Base-by-base conservation (phyloP, 1,284 basidiomycete genomes). In the Cystobasidium pallidum region DNA sequence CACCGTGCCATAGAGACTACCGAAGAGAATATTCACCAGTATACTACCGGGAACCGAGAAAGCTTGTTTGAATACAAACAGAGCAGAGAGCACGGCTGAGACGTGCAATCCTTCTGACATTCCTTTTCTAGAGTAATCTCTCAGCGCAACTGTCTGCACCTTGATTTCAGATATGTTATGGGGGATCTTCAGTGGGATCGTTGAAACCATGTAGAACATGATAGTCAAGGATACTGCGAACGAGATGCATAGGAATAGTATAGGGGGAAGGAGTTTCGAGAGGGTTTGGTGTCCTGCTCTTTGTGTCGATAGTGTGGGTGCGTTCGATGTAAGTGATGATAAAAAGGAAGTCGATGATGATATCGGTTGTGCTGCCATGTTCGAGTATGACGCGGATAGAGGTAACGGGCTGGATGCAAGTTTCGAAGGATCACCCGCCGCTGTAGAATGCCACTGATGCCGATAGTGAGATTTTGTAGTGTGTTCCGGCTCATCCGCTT, bases 61-160 rank as follows among this genome's bases (percentile, higher is more conserved):
- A 39, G 77, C 76, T 72, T 80, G 79, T 67, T 80, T 80, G 75
- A 76, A 79, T 26, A 80, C 66, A 72, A 80, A 79, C 26, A 80
- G 63, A 15, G 76, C 52, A 17, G 34, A 47, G 0, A 75, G 66
- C 3, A 68, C 73, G 43, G 55, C 43, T 19, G 55, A 47, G 8
- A 73, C 65, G 43, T 75, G 74, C 34, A 67, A 32, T 10, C 55
- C 59, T 26, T 73, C 71, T 17, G 32, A 30, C 19, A 57, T 19
- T 15, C 73, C 74, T 54, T 49, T 66, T n/a, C 55, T 54, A 8
- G 59, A 65, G 45, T 75, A 75, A 45, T 62, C 63, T 24, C 64
- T 41, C 17, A 75, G 32, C 3, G 65, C 71, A 34, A 65, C 47
- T 15, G 64, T 51, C 39, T 73, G 65, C 13, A 57, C 17, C 24